Evolutionary conservation across 805 yeast species (phyloP), one percentile per base, ranked within the genome.

Genomic region (Ogataea pini): DNA sequence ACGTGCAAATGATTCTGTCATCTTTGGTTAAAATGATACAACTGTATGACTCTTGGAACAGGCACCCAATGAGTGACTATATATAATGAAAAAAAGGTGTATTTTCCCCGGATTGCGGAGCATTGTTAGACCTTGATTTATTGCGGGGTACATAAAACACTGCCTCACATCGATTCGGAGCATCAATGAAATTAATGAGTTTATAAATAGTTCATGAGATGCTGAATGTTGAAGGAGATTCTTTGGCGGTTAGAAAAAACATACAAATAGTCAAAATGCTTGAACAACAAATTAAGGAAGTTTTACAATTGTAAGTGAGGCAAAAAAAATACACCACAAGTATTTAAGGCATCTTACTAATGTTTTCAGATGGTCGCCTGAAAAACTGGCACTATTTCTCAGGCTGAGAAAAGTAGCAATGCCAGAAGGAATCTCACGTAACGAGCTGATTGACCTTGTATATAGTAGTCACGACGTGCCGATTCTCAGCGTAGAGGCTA

Each of bases 341-440:
- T n/a, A n/a, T n/a, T n/a, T n/a, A n/a, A n/a, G 25, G 8, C 25
- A 5, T 8, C 25, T 5, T 12, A 27, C 14, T 18, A n/a, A 39
- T 32, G 7, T 18, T 17, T 10, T 13, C 22, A 39, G 42, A 10
- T 39, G 42, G 42, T 39, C 42, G 13, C 28, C 42, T 4, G 16
- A 39, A 18, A 39, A 18, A 39, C 33, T 39, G 16, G 32, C 42
- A 5, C 42, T 39, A 8, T 39, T 39, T 27, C 25, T 39, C 10
- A n/a, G 8, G 1, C 18, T 39, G 16, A 16, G 42, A 18, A 39
- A 28, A 17, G 17, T 28, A 2, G 25, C 13, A 3, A 27, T 39
- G 14, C 42, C 42, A 2, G n/a, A 39, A 16, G 42, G 34, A 12
- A 27, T 17, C 24, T 6, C 25, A 7, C 14, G 25, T 2, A 18